phyloP scores from a whole-genome alignment of 371 early-diverging fungal genomes.

The Dichotomocladium elegans region DNA sequence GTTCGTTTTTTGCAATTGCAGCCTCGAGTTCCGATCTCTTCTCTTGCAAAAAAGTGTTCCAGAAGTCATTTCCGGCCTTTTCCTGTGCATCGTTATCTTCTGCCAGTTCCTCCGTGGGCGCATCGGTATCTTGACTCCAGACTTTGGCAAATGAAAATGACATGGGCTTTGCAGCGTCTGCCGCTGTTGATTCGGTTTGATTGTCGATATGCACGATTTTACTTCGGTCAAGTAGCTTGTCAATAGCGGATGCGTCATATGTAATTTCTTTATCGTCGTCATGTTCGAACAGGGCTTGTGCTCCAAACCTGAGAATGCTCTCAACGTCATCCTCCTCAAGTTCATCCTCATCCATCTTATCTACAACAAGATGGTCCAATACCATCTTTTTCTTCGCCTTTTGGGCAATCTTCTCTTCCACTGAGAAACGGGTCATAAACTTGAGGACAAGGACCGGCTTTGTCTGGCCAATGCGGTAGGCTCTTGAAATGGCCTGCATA shows the following conservation, averaged over 20 bases:
- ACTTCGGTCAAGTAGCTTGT: slow-evolving; percentile 63
- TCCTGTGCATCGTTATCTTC: slow-evolving; percentile 9
- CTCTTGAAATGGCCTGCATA: slow-evolving; percentile 88
- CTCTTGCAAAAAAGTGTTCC: slow-evolving; percentile 36
- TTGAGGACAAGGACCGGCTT: slow-evolving; percentile 82
- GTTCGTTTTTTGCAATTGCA: slow-evolving; percentile 1
- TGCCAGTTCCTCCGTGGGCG: slow-evolving; percentile 14
- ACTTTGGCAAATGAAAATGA: slow-evolving; percentile 46
- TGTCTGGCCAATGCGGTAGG: slow-evolving; percentile 95
- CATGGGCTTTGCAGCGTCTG: slow-evolving; percentile 11
- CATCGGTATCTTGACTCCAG: slow-evolving; percentile 29
- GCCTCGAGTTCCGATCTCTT: slow-evolving; percentile 17
- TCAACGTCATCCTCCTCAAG: slow-evolving; percentile 63
- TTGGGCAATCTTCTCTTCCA: slow-evolving; percentile 74
- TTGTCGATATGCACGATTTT: slow-evolving; percentile 15
- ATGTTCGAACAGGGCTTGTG: slow-evolving; percentile 74
- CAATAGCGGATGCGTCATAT: slow-evolving; percentile 59
- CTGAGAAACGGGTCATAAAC: slow-evolving; percentile 77
- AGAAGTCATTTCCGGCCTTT: slow-evolving; percentile 45
- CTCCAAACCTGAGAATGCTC: slow-evolving; percentile 77
- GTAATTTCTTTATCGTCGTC: slow-evolving; percentile 48
- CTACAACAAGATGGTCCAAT: slow-evolving; percentile 83
- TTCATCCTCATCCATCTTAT: slow-evolving; percentile 66
- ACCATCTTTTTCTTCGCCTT: slow-evolving; percentile 83
- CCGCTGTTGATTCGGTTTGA: slow-evolving; percentile 18